Evolutionary conservation across 2,329 filamentous ascomycete genomes (phyloP).

Genomic region (Fusarium camptoceras): DNA sequence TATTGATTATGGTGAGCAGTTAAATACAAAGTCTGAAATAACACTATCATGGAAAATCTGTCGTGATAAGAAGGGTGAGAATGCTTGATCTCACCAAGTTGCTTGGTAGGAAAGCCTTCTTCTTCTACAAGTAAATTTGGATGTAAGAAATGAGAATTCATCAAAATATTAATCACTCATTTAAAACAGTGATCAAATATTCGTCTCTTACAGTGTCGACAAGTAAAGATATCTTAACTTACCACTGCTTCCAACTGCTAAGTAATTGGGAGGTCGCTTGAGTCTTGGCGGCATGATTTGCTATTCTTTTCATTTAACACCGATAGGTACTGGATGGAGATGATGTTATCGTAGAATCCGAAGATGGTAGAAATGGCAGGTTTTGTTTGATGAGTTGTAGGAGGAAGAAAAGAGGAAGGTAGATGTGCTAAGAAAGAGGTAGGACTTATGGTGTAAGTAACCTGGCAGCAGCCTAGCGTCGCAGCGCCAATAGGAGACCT

Average conservation of each 20-base stretch:
- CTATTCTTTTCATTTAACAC: not conserved
- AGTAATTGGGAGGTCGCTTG: conserved; percentile 4
- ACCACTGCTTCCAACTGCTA: conserved; percentile 45
- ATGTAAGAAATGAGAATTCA: not conserved
- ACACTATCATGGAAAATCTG: not conserved
- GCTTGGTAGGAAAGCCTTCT: not conserved
- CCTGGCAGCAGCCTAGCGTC: conserved; percentile 38
- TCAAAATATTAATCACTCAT: not conserved
- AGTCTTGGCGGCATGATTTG: conserved; percentile 21
- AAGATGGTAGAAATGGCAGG: conserved; percentile 10
- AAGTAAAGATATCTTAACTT: conserved; percentile 9
- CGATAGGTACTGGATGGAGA: not conserved
- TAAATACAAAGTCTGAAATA: not conserved
- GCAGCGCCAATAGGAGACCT: conserved; percentile 22
- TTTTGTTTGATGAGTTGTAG: conserved; percentile 18
- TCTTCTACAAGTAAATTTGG: not conserved
- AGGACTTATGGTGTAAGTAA: conserved; percentile 11
- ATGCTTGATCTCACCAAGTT: not conserved
- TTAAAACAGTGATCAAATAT: not conserved
- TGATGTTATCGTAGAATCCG: not conserved
- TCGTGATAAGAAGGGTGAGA: not conserved
- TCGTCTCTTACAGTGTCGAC: not conserved
- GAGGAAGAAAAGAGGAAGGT: conserved; percentile 33
- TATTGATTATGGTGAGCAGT: conserved; percentile 16
- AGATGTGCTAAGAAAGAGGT: conserved; percentile 31